Evolutionary conservation across 179 eudicot genomes (phyloP).

Genomic region (Silene coronaria): DNA sequence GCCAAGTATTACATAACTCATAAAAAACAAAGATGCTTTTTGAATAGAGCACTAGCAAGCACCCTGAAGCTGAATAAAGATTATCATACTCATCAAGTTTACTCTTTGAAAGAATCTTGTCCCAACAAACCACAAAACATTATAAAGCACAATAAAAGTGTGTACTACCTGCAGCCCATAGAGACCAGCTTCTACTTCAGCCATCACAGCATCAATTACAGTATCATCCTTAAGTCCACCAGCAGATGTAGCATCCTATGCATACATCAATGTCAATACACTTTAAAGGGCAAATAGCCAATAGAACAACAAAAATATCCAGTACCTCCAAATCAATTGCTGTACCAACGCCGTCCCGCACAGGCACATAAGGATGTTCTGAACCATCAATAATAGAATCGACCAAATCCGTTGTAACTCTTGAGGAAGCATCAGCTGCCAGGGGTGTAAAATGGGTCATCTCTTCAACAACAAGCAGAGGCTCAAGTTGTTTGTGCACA

Average conservation of each 20-base stretch:
- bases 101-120: neutral
- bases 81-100: neutral
- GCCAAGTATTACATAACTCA: neutral
- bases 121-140: neutral
- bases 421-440: slow-evolving; percentile 34
- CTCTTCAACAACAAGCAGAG: slow-evolving; percentile 54
- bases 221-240: slow-evolving; percentile 36
- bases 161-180: slow-evolving; percentile 72
- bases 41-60: neutral
- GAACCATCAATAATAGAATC: slow-evolving; percentile 34
- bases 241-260: slow-evolving; percentile 45
- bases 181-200: slow-evolving; percentile 83
- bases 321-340: slow-evolving; percentile 51
- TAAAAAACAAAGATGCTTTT: neutral
- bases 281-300: slow-evolving; percentile 8
- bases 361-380: slow-evolving; percentile 31
- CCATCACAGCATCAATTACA: slow-evolving; percentile 62
- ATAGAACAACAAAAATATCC: slow-evolving; percentile 15
- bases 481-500: slow-evolving; percentile 25
- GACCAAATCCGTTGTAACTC: slow-evolving; percentile 32
- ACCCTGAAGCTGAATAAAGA: neutral
- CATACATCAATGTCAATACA: slow-evolving; percentile 20
- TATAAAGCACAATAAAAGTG: neutral
- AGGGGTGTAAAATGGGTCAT: slow-evolving; percentile 32
- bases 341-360: slow-evolving; percentile 30